These are phyloP conservation scores for Arthromyces matolae DNA, from an alignment of 768 basidiomycete genomes.

Conservation along the genomic window DNA sequence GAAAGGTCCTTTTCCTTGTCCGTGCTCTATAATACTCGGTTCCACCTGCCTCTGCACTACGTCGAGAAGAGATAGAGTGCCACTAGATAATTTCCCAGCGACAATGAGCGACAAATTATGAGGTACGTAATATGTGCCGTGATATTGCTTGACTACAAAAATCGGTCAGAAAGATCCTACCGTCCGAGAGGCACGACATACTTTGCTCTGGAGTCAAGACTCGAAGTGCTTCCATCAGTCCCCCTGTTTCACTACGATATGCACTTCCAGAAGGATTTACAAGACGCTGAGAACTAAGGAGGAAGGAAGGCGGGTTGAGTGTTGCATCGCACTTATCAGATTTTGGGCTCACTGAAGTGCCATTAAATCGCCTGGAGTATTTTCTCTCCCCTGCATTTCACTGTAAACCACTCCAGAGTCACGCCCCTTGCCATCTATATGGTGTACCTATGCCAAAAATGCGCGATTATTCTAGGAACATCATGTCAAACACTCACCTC, in stretches of 20 bases:
- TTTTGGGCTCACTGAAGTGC: constrained; percentile 70
- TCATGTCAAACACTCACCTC: constrained; percentile 38
- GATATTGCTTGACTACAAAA: constrained; percentile 79
- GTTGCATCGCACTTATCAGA: too few species aligned
- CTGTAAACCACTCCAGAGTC: constrained; percentile 96
- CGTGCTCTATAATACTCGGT: constrained; percentile 73
- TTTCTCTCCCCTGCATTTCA: constrained; percentile 96
- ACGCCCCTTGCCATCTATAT: constrained; percentile 86
- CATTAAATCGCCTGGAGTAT: constrained; percentile 90
- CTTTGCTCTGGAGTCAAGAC: constrained; percentile 86
- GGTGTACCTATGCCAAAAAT: constrained; percentile 66
- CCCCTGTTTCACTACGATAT: constrained; percentile 96
- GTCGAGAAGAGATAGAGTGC: constrained; percentile 70
- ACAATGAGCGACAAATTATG: constrained; percentile 91
- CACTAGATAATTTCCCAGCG: constrained; percentile 78
- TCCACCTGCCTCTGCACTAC: constrained; percentile 84
- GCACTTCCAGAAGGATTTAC: constrained; percentile 79
- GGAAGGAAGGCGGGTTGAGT: too few species aligned
- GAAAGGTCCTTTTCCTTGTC: constrained; percentile 62
- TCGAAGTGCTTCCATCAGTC: constrained; percentile 88
- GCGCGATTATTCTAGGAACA: background rate
- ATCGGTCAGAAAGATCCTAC: constrained; percentile 3
- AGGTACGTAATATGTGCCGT: constrained; percentile 85
- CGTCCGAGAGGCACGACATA: constrained; percentile 30
- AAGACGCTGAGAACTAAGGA: constrained; percentile 55